A percentile compares a stretch with the other conserved stretches of the same genome.
These are phyloP conservation scores for Phytophthora pluvialis DNA, from an alignment of 352 stramenopile species.

Conservation along the genomic window DNA sequence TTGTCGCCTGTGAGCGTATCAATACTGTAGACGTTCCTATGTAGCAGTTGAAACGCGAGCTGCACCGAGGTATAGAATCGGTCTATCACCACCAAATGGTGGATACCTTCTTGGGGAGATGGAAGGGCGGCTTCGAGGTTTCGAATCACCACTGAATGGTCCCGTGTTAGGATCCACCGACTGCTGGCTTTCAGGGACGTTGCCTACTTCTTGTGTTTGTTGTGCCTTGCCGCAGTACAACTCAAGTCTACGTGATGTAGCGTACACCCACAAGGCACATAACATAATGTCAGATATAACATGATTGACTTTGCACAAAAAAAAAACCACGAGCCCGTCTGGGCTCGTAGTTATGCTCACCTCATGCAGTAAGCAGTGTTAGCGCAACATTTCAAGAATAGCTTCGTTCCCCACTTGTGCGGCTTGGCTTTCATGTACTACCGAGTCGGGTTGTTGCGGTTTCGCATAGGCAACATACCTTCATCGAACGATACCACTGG, in stretches of 20 bases:
- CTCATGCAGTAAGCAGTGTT: slow-evolving; percentile 16
- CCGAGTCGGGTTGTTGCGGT: slow-evolving; percentile 18
- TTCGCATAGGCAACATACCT: background rate
- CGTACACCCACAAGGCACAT: background rate
- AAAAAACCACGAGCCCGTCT: slow-evolving; percentile 1
- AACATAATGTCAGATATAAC: slow-evolving; percentile 19
- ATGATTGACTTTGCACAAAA: slow-evolving; percentile 19
- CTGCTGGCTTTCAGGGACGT: background rate
- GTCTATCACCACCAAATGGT: slow-evolving; percentile 4
- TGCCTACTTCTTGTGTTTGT: background rate
- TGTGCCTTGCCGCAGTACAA: slow-evolving; percentile 12
- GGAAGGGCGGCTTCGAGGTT: slow-evolving; percentile 5
- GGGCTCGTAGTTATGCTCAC: too few species aligned
- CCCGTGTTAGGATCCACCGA: slow-evolving; percentile 9
- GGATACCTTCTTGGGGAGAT: background rate
- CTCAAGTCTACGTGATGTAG: slow-evolving; percentile 17
- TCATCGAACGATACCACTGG: slow-evolving; percentile 11
- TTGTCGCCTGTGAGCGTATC: background rate
- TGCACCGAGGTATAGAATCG: slow-evolving; percentile 14
- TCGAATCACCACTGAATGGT: background rate
- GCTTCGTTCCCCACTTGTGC: slow-evolving; percentile 20
- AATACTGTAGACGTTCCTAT: slow-evolving; percentile 11
- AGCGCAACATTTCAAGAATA: slow-evolving; percentile 23
- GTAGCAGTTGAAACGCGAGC: slow-evolving; percentile 7
- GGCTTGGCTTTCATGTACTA: slow-evolving; percentile 23